Evolutionary conservation across 2,329 filamentous ascomycete genomes (phyloP), one percentile per base, ranked within the genome.

Genomic region (Colletotrichum echinochloae): DNA sequence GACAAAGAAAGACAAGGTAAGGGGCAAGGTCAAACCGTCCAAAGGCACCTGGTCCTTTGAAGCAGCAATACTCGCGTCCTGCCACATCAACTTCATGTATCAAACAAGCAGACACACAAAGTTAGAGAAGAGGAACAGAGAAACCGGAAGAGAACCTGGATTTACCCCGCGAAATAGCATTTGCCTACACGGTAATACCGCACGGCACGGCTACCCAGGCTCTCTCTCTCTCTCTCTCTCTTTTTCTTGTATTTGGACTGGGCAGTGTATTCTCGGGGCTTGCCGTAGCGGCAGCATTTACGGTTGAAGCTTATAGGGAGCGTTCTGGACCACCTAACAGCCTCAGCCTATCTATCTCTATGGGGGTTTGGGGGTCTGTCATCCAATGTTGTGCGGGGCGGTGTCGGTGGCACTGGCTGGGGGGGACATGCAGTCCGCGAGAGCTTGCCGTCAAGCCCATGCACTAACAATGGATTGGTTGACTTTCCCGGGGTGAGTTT

Each of bases 281-380:
- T 51, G 46, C 46, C n/a, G 41, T 49, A 11, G 26, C 28, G 23
- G 44, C 23, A 44, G 11, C 18, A 26, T 35, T 35, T n/a, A 5
- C 5, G 28, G 35, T 12, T 61, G 41, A 35, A 28, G 44, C 37
- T 30, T 51, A n/a, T 61, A 18, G 59, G 16, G 30, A 54, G 51
- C 33, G 23, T 60, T 49, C 57, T 48, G 41, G 57, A 60, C 48
- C 41, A 46, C 33, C 57, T 33, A n/a, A 51, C n/a, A 37, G 14
- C 12, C 33, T 16, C 20, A 26, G 33, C 33, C 60, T 44, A 20
- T n/a, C 11, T 49, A 30, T 18, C 16, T 44, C 11, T 39, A n/a
- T n/a, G n/a, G 23, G 48, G 16, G 65, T 23, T 12, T 37, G 44
- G n/a, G 33, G 56, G 66, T 69, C 66, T 60, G 55, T 66, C 66